These are phyloP conservation scores for Colletotrichum coccodes DNA, from an alignment of 2,329 filamentous ascomycete genomes.

Conservation along the genomic window DNA sequence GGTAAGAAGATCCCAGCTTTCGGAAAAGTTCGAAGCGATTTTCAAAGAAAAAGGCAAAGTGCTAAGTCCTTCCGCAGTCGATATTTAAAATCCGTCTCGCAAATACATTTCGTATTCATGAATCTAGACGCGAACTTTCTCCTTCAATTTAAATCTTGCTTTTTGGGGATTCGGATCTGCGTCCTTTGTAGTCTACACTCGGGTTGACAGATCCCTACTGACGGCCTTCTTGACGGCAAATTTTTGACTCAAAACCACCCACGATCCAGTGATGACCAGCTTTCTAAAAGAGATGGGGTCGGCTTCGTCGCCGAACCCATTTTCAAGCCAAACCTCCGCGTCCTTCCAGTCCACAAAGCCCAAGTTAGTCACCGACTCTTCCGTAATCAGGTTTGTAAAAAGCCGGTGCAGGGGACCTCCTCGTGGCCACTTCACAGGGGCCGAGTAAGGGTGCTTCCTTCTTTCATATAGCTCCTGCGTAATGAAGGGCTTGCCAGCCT, in stretches of 20 bases:
- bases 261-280: conserved; percentile 6
- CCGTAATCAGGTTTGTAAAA: conserved; percentile 44
- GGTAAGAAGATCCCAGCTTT: too few relatives aligned
- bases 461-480: conserved; percentile 60
- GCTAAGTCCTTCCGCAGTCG: too few relatives aligned
- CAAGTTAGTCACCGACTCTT: conserved; percentile 47
- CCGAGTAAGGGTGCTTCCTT: conserved; percentile 59
- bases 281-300: conserved; percentile 36
- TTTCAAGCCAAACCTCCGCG: conserved; percentile 40
- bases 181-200: too few relatives aligned
- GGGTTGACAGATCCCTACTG: background rate
- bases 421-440: conserved; percentile 52
- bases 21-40: too few relatives aligned
- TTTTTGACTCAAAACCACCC: conserved; percentile 25
- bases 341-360: conserved; percentile 53
- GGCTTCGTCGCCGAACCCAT: conserved; percentile 49
- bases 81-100: too few relatives aligned
- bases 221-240: conserved; percentile 19
- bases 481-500: conserved; percentile 48
- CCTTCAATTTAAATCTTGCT: too few relatives aligned
- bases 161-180: too few relatives aligned
- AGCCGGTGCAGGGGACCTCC: conserved; percentile 54
- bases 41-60: too few relatives aligned
- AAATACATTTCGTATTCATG: too few relatives aligned
- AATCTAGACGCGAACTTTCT: too few relatives aligned